Percentiles rank a stretch among this genome's conserved stretches.
Conservation (phyloP, 139 green algal species). For the Asterochloris sp. region DNA sequence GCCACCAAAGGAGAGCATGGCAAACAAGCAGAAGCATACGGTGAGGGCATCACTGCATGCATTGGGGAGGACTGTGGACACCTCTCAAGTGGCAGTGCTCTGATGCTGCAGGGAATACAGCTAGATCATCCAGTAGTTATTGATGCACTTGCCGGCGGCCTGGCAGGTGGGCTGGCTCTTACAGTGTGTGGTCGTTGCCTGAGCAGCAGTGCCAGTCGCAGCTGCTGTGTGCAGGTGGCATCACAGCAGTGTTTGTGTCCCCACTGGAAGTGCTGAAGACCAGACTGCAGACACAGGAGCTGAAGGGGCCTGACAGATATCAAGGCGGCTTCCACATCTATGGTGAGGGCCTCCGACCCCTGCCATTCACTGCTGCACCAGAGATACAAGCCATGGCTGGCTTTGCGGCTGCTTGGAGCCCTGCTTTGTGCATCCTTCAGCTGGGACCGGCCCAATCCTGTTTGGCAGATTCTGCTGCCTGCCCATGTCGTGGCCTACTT, state of each 20-base stretch:
- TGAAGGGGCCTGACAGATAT: slow-evolving; percentile 7
- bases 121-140: not conserved
- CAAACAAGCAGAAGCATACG: too few species aligned
- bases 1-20: too few species aligned
- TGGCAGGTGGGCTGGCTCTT: not conserved
- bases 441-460: not conserved
- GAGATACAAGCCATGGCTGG: too few species aligned
- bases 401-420: too few species aligned
- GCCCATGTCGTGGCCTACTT: not conserved
- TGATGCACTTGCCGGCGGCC: not conserved
- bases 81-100: not conserved
- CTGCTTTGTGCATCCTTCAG: not conserved
- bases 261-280: slow-evolving; percentile 98
- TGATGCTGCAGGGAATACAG: not conserved
- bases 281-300: slow-evolving; percentile 88
- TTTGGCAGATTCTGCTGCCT: not conserved
- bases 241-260: slow-evolving; percentile 93
- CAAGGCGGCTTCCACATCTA: slow-evolving; percentile 13
- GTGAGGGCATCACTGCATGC: too few species aligned
- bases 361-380: not conserved
- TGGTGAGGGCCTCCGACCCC: not conserved
- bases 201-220: not conserved
- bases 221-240: slow-evolving; percentile 47
- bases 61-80: too few species aligned
- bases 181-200: not conserved